Percentiles rank a stretch among this genome's conserved stretches.
phyloP scores from a whole-genome alignment of 169 alveolate species.

The Babesia microti region DNA sequence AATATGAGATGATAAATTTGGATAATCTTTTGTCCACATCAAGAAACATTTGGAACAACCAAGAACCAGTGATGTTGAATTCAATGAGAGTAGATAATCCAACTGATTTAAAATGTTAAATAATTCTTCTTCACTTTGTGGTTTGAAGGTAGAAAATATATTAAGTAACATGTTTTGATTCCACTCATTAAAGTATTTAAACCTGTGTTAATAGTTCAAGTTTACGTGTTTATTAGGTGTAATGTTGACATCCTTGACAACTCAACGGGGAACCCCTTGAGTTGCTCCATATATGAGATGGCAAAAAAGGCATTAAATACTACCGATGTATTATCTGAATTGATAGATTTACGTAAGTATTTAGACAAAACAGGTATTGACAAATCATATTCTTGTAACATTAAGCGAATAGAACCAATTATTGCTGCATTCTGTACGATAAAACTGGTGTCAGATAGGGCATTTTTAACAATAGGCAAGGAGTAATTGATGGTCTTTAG shows the following conservation, averaged over 20 bases:
- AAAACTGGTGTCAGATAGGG: slow-evolving; percentile 31
- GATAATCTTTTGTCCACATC: slow-evolving; percentile 52
- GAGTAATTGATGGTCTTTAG: slow-evolving; percentile 65
- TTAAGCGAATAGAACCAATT: slow-evolving; percentile 25
- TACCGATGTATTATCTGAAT: slow-evolving; percentile 27
- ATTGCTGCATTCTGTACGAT: slow-evolving; percentile 41
- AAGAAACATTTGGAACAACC: slow-evolving; percentile 77
- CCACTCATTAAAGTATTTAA: slow-evolving; percentile 86
- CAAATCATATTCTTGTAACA: slow-evolving; percentile 5
- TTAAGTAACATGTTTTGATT: slow-evolving; percentile 87
- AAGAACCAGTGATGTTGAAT: slow-evolving; percentile 86
- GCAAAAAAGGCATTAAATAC: slow-evolving; percentile 40
- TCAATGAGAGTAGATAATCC: slow-evolving; percentile 87
- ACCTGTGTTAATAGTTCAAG: no score
- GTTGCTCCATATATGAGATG: slow-evolving; percentile 14
- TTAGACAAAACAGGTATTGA: slow-evolving; percentile 6
- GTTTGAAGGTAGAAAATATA: slow-evolving; percentile 77
- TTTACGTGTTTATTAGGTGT: no score
- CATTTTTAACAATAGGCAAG: slow-evolving; percentile 13
- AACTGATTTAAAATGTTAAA: slow-evolving; percentile 90
- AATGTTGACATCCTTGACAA: no score
- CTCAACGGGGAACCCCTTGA: no score
- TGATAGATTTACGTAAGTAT: slow-evolving; percentile 18
- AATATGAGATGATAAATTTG: slow-evolving; percentile 58
- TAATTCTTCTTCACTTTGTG: slow-evolving; percentile 85